Percentiles rank a stretch among this genome's conserved stretches.
phyloP scores from a whole-genome alignment of 805 yeast species.

The Candida golubevii region DNA sequence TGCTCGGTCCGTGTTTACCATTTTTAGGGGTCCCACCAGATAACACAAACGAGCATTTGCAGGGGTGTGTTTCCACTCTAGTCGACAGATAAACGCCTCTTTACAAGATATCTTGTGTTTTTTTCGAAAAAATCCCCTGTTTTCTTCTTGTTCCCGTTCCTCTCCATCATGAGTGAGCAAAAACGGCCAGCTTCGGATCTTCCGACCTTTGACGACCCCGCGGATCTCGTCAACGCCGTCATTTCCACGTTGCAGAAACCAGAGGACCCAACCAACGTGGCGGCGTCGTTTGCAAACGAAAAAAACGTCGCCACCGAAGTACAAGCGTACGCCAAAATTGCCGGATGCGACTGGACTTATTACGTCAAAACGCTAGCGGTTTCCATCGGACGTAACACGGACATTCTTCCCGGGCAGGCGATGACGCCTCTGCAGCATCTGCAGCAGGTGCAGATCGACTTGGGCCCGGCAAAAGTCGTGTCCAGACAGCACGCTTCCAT shows the following conservation, averaged over 20 bases:
- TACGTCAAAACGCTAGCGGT: constrained; percentile 77
- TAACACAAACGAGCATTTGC: too few relatives aligned
- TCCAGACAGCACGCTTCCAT: constrained; percentile 86
- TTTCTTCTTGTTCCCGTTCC: too few relatives aligned
- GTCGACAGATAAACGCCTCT: too few relatives aligned
- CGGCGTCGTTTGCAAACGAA: constrained; percentile 69
- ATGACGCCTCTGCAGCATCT: constrained; percentile 16
- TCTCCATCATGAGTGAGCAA: constrained; percentile 1
- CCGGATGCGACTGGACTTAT: constrained; percentile 91
- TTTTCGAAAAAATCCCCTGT: too few relatives aligned
- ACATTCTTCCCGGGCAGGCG: constrained; percentile 9
- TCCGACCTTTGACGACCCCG: constrained; percentile 52
- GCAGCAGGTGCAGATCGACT: constrained; percentile 66
- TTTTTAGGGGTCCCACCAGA: too few relatives aligned
- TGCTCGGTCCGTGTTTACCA: too few relatives aligned
- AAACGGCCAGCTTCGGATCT: constrained; percentile 12
- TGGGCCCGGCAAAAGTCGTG: constrained; percentile 97
- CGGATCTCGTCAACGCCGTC: constrained; percentile 68
- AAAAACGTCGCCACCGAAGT: constrained; percentile 68
- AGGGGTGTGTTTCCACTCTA: too few relatives aligned
- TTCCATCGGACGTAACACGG: constrained; percentile 83
- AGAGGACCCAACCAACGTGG: constrained; percentile 68
- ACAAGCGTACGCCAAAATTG: constrained; percentile 96
- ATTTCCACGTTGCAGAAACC: constrained; percentile 69
- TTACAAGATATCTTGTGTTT: too few relatives aligned